Percentiles rank a stretch among this genome's conserved stretches.
These are phyloP conservation scores for Russula foetens DNA, from an alignment of 768 basidiomycete species.

Conservation along the genomic window DNA sequence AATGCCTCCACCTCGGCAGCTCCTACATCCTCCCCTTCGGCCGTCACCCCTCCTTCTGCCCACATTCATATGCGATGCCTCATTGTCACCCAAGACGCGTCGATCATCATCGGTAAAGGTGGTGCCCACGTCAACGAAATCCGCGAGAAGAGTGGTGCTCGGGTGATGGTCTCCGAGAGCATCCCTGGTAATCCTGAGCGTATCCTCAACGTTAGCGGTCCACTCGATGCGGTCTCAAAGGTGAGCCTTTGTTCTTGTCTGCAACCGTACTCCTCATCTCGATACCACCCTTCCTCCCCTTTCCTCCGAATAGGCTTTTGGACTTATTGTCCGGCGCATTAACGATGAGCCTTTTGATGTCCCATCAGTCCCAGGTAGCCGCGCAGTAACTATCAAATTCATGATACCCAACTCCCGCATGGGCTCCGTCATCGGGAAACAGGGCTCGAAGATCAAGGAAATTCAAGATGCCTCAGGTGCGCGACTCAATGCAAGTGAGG, in stretches of 20 bases:
- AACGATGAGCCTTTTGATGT: constrained; percentile 99
- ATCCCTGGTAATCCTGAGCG: constrained; percentile 99
- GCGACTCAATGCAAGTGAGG: constrained; percentile 91
- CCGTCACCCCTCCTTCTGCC: constrained; percentile 54
- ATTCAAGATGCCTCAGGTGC: constrained; percentile 99
- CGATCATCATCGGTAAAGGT: constrained; percentile 95
- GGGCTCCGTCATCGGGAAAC: constrained; percentile 98
- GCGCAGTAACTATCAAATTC: constrained; percentile 98
- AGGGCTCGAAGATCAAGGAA: constrained; percentile 97
- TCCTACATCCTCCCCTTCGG: constrained; percentile 41
- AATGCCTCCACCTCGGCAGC: constrained; percentile 42
- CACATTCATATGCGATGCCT: constrained; percentile 96
- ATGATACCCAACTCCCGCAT: constrained; percentile 99
- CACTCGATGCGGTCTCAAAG: constrained; percentile 98
- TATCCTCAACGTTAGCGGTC: constrained; percentile 92
- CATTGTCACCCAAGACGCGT: constrained; percentile 98
- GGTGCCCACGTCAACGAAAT: constrained; percentile 98
- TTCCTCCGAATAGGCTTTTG: constrained; percentile 70
- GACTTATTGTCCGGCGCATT: constrained; percentile 95
- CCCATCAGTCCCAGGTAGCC: constrained; percentile 94
- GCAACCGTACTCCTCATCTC: background rate
- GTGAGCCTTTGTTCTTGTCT: constrained; percentile 36
- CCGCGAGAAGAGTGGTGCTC: constrained; percentile 91
- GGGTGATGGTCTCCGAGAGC: constrained; percentile 96
- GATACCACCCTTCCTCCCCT: background rate